Percentiles rank a stretch among this genome's conserved stretches.
Conservation (phyloP, 23 red algal genomes). For the Gracilaria gracilis region DNA sequence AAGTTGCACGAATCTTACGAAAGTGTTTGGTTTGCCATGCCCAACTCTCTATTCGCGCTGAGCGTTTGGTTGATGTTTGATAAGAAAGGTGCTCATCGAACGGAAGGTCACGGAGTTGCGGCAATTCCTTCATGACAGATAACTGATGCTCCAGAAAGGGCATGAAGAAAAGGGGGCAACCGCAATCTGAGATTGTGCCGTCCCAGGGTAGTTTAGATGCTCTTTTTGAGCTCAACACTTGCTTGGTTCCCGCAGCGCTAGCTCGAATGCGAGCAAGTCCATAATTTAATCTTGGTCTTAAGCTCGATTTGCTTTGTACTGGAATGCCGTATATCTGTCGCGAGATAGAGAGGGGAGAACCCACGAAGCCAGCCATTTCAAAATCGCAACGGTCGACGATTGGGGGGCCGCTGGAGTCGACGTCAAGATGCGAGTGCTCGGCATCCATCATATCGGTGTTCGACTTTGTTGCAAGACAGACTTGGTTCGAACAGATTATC, state of each 20-base stretch:
- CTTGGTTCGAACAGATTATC: no score
- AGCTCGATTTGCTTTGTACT: not conserved
- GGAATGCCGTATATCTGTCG: not conserved
- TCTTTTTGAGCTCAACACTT: conserved; percentile 60
- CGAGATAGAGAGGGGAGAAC: not conserved
- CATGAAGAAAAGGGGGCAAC: conserved; percentile 80
- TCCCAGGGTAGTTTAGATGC: conserved; percentile 61
- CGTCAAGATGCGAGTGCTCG: no score
- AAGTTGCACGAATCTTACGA: conserved; percentile 94
- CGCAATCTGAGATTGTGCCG: conserved; percentile 64
- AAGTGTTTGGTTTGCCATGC: conserved; percentile 60
- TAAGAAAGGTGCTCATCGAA: conserved; percentile 69
- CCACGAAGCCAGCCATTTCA: not conserved
- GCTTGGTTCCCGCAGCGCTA: not conserved
- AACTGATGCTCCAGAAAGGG: conserved; percentile 74
- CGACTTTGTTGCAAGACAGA: no score
- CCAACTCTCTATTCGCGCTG: conserved; percentile 88
- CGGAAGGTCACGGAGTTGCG: conserved; percentile 64
- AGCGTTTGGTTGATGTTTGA: conserved; percentile 46
- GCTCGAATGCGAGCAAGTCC: not conserved
- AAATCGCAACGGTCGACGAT: not conserved
- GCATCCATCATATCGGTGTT: no score
- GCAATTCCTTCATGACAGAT: conserved; percentile 15
- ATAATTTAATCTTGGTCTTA: not conserved
- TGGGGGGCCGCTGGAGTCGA: no score